These are phyloP conservation scores for Phialocephala subalpina DNA, from an alignment of 2,329 filamentous ascomycete genomes.

Conservation along the genomic window DNA sequence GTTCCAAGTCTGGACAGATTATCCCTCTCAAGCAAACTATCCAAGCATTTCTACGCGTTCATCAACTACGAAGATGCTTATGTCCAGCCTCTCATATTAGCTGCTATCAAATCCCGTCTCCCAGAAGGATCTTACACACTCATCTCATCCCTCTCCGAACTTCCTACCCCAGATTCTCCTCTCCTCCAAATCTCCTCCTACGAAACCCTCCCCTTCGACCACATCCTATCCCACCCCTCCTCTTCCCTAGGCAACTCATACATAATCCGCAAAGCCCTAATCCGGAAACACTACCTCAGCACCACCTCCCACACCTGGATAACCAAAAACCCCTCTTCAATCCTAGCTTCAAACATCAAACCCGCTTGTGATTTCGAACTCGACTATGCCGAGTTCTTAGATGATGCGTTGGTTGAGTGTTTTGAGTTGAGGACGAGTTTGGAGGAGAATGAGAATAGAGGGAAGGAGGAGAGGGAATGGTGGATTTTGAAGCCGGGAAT, in stretches of 20 bases:
- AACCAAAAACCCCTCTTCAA: slow-evolving; percentile 78
- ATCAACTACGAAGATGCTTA: slow-evolving; percentile 89
- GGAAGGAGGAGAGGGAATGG: slow-evolving; percentile 70
- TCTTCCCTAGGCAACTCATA: slow-evolving; percentile 85
- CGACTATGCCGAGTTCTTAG: slow-evolving; percentile 95
- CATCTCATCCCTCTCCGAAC: slow-evolving; percentile 55
- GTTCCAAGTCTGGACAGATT: slow-evolving; percentile 27
- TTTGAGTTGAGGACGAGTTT: slow-evolving; percentile 87
- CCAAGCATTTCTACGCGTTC: slow-evolving; percentile 67
- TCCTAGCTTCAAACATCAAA: slow-evolving; percentile 76
- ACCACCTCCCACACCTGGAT: slow-evolving; percentile 86
- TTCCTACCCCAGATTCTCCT: slow-evolving; percentile 31
- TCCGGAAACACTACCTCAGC: slow-evolving; percentile 93
- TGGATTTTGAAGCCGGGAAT: slow-evolving; percentile 99
- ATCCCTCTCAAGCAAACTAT: slow-evolving; percentile 38
- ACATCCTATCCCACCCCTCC: slow-evolving; percentile 66
- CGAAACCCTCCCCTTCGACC: slow-evolving; percentile 86
- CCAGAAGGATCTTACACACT: slow-evolving; percentile 62
- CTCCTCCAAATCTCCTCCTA: slow-evolving; percentile 84
- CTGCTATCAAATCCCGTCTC: slow-evolving; percentile 72
- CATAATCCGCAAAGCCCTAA: slow-evolving; percentile 93
- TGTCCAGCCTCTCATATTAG: slow-evolving; percentile 84
- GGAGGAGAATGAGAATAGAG: slow-evolving; percentile 66
- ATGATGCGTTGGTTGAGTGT: slow-evolving; percentile 89
- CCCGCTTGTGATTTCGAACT: slow-evolving; percentile 88